These are phyloP conservation scores for Saccharum spontaneum DNA, from an alignment of 176 grass and related monocot genomes.

Conservation along the genomic window DNA sequence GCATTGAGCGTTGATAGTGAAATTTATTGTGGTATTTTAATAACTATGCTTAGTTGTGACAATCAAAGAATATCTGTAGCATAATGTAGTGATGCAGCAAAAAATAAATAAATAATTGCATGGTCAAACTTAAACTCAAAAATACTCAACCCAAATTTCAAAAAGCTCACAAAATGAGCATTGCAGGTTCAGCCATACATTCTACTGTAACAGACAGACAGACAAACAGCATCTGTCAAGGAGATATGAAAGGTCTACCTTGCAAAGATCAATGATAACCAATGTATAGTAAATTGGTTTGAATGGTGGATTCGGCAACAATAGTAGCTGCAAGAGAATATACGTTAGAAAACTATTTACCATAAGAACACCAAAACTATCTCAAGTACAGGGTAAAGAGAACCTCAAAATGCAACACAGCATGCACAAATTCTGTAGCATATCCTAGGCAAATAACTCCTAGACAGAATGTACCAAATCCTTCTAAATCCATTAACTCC, in stretches of 20 bases:
- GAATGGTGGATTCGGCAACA: conserved; percentile 94
- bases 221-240: not conserved
- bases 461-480: not conserved
- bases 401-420: conserved; percentile 7
- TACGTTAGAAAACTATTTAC: conserved; percentile 7
- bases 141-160: not conserved
- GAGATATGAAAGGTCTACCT: conserved; percentile 55
- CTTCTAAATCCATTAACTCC: not conserved
- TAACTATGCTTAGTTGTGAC: not conserved
- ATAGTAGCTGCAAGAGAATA: conserved; percentile 73
- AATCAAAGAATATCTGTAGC: not conserved
- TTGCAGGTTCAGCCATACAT: not conserved
- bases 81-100: not conserved
- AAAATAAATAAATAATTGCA: not conserved
- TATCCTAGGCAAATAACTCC: not conserved
- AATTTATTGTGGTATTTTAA: not conserved
- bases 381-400: not conserved
- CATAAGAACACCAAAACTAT: conserved; percentile 14
- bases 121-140: not conserved
- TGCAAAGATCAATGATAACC: conserved; percentile 98
- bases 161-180: not conserved
- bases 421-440: conserved; percentile 12
- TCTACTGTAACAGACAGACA: conserved; percentile 6
- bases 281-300: conserved; percentile 94
- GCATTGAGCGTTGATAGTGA: not conserved